Evolutionary conservation across 1,284 basidiomycete genomes (phyloP), one percentile per base, ranked within the genome.

Genomic region (Cutaneotrichosporon spelunceum): DNA sequence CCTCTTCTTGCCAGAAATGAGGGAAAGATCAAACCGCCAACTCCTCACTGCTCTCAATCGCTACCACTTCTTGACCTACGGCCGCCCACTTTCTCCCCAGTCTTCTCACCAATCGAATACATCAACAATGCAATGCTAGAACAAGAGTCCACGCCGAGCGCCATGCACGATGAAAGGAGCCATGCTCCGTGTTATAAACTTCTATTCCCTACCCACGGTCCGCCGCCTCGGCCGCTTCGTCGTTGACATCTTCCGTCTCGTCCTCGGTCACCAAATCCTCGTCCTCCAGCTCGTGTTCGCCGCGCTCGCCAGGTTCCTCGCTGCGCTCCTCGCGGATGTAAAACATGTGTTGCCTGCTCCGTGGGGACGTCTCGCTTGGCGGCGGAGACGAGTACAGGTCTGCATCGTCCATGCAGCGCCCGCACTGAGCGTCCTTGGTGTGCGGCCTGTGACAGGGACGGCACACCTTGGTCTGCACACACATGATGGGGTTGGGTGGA

Each of bases 401-500:
- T 23, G 61, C 59, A 44, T 65, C 59, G 42, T 69, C 64, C 33
- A 56, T 39, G 56, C 69, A 70, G 26, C 56, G 45, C 4, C 64
- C 63, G 56, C 69, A 70, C 34, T 26, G 11, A 19, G 52, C 63
- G 59, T 65, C 59, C 55, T 64, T 66, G 59, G 26, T 30, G 60
- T 70, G 69, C 47, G 19, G 19, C 23, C 47, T 34, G 23, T 53
- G 36, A 57, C 70, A 71, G 6, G 70, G 70, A 19, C 66, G 67
- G 59, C 66, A 64, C 29, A 67, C 64, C 7, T 60, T 52, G 6
- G 62, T 61, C 1, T 65, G 62, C 33, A 61, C 16, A 44, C 64
- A 67, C n/a, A 68, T 63, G 52, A 56, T n/a, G 23, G 68, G 68
- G 56, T 81, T 73, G 23, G 85, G 86, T 56, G 84, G 84, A 30